Evolutionary conservation across 768 basidiomycete genomes (phyloP), one percentile per base, ranked within the genome.

Genomic region (Boletus eberwhitei): DNA sequence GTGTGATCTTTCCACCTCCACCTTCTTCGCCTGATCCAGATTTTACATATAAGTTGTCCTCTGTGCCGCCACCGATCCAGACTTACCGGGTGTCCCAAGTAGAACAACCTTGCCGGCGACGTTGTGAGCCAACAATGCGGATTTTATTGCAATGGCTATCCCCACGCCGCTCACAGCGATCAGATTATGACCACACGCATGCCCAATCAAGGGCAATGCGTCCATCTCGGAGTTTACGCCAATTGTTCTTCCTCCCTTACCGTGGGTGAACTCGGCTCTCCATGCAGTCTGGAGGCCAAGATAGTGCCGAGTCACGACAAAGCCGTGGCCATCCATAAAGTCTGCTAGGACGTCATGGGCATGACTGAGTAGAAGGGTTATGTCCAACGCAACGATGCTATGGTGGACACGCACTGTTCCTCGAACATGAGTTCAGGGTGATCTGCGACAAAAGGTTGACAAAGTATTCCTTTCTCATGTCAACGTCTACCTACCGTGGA

Each of bases 211-310:
- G n/a, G 79, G 79, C 21, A 82, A 70, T 6, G 81, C 80, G 39
- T 80, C 74, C 87, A 88, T 89, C 71, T 91, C 90, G 16, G 88
- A 84, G 69, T 93, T 91, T 58, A 92, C 71, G 8, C 90, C 90
- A 43, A 92, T 74, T 47, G 83, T 82, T 39, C 85, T 79, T 11
- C 87, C 85, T 31, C 81, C 81, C 48, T 62, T 55, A 24, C 84
- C 82, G 58, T 82, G 79, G 36, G 75, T 74, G 68, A 78, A 90
- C 62, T 85, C 86, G 2, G 90, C 90, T 50, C 81, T 76, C 86
- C 88, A 93, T 4, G 90, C 90, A 22, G 90, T 92, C 14, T 79
- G 67, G 4, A 93, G 76, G 16, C 82, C 84, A 46, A 86, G 79
- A 62, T 91, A 89, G 62, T 84, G 83, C 48, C 72, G 75, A 3